Conservation (phyloP, 345 rosid genomes). For the sweet orange (Citrus sinensis) region DVS_A1.0 CM039167.1:6264501-6265000, state of each 20-base stretch:
- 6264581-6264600: neutral
- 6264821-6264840: neutral
- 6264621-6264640: neutral
- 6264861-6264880: neutral
- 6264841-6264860: neutral
- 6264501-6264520: neutral
- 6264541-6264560: neutral
- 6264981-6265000: conserved; percentile 21
- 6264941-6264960: neutral
- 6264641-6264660: neutral
- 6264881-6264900: neutral
- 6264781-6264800: neutral
- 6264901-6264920: neutral
- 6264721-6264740: neutral
- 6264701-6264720: neutral
- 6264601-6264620: neutral
- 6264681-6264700: neutral
- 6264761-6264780: neutral
- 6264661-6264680: neutral
- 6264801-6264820: neutral
- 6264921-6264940: neutral
- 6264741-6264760: neutral
- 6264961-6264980: conserved; percentile 10
- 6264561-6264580: neutral
- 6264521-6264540: neutral